Conservation (phyloP, 371 early-diverging fungal species). For the Apophysomyces variabilis region DNA sequence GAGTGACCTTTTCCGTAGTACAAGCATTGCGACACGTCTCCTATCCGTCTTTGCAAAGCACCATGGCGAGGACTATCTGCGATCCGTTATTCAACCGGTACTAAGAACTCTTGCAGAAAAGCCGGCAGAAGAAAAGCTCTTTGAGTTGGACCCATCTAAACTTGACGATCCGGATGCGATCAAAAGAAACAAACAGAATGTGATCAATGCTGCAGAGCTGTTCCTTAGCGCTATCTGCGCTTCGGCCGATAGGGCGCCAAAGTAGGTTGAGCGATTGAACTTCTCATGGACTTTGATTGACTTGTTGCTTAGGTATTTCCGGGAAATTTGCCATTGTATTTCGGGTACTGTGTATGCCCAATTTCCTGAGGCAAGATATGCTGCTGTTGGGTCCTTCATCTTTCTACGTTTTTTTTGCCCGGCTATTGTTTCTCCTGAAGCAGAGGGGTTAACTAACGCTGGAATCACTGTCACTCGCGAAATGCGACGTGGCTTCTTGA, state of each 20-base stretch:
- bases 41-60: constrained; percentile 83
- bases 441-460: constrained; percentile 55
- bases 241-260: constrained; percentile 74
- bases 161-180: constrained; percentile 68
- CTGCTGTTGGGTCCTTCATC: constrained; percentile 93
- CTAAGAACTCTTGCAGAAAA: constrained; percentile 61
- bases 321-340: constrained; percentile 84
- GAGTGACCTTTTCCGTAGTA: constrained; percentile 88
- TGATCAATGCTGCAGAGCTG: constrained; percentile 74
- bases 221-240: constrained; percentile 86
- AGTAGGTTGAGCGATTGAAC: constrained; percentile 12
- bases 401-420: constrained; percentile 96
- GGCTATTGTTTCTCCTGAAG: constrained; percentile 90
- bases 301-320: constrained; percentile 51
- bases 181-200: constrained; percentile 77
- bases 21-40: constrained; percentile 88
- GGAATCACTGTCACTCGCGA: constrained; percentile 41
- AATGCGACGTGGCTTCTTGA: constrained; percentile 82
- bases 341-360: constrained; percentile 75
- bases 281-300: not conserved
- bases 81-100: constrained; percentile 77
- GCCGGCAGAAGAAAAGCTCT: constrained; percentile 57
- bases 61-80: constrained; percentile 85
- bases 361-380: constrained; percentile 86
- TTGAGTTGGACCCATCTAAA: constrained; percentile 86